Evolutionary conservation across 345 rosid species (phyloP), one percentile per base, ranked within the genome.

Genomic region (Hibiscus tridactylites): DNA sequence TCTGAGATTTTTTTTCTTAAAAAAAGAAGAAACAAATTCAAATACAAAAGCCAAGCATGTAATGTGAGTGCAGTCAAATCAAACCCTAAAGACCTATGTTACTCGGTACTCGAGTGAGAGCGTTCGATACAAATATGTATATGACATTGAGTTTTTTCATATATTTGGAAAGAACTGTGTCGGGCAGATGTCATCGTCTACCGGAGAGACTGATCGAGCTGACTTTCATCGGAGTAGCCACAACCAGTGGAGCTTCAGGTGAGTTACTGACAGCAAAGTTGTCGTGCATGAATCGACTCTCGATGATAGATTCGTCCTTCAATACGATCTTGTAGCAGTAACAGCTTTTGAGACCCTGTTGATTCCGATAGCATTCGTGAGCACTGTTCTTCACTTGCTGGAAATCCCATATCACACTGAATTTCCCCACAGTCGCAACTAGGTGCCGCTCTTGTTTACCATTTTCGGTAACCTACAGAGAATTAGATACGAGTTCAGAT

Each of bases 221-320:
- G 82, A 94, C 92, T 86, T 94, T 94, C 90, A 84, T 77, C 3
- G 98, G 97, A 59, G 98, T 94, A 60, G 97, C 97, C 75, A 94
- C 98, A 68, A 94, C 98, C 68, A 94, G 80, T 1, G 98, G 97
- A 71, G 98, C 98, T 80, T 94, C 97, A 8, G 98, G 98, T 1
- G 97, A 90, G 74, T 88, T 79, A 26, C 72, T 83, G 19, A 84
- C 83, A 10, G 97, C 88, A 71, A 80, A 91, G 44, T 87, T 90
- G 73, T 94, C 97, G n/a, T 94, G 93, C 98, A 94, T 91, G 91
- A 94, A 94, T 11, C 95, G 88, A 75, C 97, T 91, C 83, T 90
- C 96, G 0, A 94, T 88, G 17, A 94, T 94, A 6, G 98, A 91
- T 47, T 94, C 98, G 24, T 94, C 97, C 86, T 94, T 94, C 86